These are phyloP conservation scores for Umbelopsis sp. DNA, from an alignment of 192 early-diverging fungal species.

Conservation along the genomic window DNA sequence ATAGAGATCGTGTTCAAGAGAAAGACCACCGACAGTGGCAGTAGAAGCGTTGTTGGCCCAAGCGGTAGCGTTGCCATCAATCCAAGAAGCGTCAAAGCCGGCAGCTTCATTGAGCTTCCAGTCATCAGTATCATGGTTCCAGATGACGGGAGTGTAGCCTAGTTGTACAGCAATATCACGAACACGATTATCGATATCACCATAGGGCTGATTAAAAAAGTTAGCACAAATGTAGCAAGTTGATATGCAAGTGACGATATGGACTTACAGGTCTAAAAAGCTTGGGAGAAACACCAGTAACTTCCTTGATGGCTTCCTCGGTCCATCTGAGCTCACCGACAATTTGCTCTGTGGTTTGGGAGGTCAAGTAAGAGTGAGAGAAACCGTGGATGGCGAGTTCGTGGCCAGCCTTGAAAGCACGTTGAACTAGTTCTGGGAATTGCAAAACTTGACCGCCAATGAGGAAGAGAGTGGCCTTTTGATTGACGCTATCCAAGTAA, in stretches of 20 bases:
- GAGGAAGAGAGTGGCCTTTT: conserved; percentile 52
- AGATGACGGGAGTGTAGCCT: conserved; percentile 55
- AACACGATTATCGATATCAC: conserved; percentile 70
- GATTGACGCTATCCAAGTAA: conserved; percentile 38
- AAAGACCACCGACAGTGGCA: conserved; percentile 46
- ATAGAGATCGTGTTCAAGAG: conserved; percentile 57
- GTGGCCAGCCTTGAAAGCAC: conserved; percentile 42
- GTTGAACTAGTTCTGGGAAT: conserved; percentile 44
- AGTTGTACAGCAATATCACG: conserved; percentile 53
- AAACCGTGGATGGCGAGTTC: conserved; percentile 64
- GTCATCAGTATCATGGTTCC: conserved; percentile 58
- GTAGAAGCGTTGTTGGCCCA: conserved; percentile 49
- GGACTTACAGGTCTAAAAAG: conserved; percentile 57
- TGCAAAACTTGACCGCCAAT: conserved; percentile 52
- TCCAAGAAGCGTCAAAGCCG: conserved; percentile 28
- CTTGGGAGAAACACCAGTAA: conserved; percentile 54
- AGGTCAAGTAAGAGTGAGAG: conserved; percentile 57
- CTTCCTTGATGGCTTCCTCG: conserved; percentile 50
- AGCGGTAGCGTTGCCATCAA: conserved; percentile 43
- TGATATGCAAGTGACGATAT: background rate
- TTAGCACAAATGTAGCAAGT: background rate
- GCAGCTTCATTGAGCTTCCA: conserved; percentile 42
- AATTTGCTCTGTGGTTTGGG: conserved; percentile 62
- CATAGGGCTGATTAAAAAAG: conserved; percentile 51
- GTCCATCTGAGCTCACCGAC: conserved; percentile 66